Percentiles rank a stretch among this genome's conserved stretches.
Evolutionary conservation across 2,329 filamentous ascomycete species (phyloP).

Genomic region (Penicillium aurantiogriseum): DNA sequence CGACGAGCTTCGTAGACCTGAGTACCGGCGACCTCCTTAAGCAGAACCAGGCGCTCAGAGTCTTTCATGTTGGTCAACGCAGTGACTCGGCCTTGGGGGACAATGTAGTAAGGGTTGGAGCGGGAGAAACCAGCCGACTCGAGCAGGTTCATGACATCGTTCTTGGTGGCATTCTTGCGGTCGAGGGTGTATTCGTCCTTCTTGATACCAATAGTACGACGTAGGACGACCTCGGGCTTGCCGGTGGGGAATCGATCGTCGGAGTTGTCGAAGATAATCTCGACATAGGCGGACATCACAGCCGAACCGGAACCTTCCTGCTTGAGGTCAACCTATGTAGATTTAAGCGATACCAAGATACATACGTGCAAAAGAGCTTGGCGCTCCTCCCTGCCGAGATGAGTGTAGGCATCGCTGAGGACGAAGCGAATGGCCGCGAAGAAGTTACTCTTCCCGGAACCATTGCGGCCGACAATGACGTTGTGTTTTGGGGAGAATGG

Average conservation of each 20-base stretch:
- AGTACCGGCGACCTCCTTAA: slow-evolving; percentile 98
- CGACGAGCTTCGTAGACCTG: slow-evolving; percentile 94
- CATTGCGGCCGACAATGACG: slow-evolving; percentile 98
- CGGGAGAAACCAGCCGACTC: slow-evolving; percentile 95
- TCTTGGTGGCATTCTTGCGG: slow-evolving; percentile 91
- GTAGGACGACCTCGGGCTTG: slow-evolving; percentile 83
- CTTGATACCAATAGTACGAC: slow-evolving; percentile 92
- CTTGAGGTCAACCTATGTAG: slow-evolving; percentile 21
- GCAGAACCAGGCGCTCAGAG: slow-evolving; percentile 77
- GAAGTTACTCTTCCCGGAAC: slow-evolving; percentile 99
- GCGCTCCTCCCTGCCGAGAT: slow-evolving; percentile 93
- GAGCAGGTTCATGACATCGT: slow-evolving; percentile 90
- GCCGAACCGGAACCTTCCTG: slow-evolving; percentile 92
- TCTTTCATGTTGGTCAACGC: slow-evolving; percentile 99
- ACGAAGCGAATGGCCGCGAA: slow-evolving; percentile 99
- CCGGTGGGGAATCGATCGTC: slow-evolving; percentile 94
- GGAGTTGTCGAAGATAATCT: slow-evolving; percentile 97
- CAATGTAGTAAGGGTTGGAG: slow-evolving; percentile 98
- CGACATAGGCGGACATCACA: slow-evolving; percentile 99
- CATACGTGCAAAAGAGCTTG: slow-evolving; percentile 82
- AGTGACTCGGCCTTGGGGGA: slow-evolving; percentile 94
- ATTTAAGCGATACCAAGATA: neutral
- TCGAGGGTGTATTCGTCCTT: slow-evolving; percentile 99
- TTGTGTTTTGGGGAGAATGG: slow-evolving; percentile 97
- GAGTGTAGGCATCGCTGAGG: slow-evolving; percentile 93